A percentile compares a stretch with the other conserved stretches of the same genome.
phyloP scores from a whole-genome alignment of 2,329 filamentous ascomycete genomes.

The Lachnellula hyalina region DNA sequence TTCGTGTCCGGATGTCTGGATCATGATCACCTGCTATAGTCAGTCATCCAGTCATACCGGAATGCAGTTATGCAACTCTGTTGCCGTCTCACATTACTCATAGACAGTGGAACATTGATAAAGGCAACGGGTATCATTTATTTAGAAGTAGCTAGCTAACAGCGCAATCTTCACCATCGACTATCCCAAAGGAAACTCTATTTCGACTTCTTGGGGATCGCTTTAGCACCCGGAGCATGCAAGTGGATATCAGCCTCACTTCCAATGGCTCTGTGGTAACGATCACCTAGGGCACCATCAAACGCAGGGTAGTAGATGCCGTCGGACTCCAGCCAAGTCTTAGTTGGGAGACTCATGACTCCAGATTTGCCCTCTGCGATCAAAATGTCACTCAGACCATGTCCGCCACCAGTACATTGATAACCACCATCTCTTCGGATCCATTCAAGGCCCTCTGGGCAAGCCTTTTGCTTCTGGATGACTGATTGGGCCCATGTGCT shows the following conservation, averaged over 20 bases:
- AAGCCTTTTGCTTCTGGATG: slow-evolving; percentile 46
- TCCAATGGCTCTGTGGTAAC: neutral
- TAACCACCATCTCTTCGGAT: slow-evolving; percentile 52
- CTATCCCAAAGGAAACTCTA: neutral
- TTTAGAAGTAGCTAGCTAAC: too few species aligned
- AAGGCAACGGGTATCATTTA: too few species aligned
- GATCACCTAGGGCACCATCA: neutral
- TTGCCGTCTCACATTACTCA: too few species aligned
- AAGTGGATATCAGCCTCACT: neutral
- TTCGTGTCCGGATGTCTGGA: too few species aligned
- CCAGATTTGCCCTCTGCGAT: slow-evolving; percentile 18
- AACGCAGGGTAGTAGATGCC: neutral
- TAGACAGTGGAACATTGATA: too few species aligned
- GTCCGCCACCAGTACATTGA: slow-evolving; percentile 53
- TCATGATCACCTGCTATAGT: too few species aligned
- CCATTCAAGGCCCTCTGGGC: slow-evolving; percentile 52
- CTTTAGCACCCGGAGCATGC: neutral
- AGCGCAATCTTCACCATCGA: too few species aligned
- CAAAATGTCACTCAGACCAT: slow-evolving; percentile 43
- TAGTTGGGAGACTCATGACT: neutral
- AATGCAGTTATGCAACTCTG: too few species aligned
- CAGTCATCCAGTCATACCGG: too few species aligned
- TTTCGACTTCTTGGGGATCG: neutral
- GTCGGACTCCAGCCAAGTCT: neutral
- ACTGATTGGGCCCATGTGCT: neutral